A percentile compares a stretch with the other conserved stretches of the same genome.
phyloP scores from a whole-genome alignment of 1,284 basidiomycete species.

The Puccinia hordei region DNA sequence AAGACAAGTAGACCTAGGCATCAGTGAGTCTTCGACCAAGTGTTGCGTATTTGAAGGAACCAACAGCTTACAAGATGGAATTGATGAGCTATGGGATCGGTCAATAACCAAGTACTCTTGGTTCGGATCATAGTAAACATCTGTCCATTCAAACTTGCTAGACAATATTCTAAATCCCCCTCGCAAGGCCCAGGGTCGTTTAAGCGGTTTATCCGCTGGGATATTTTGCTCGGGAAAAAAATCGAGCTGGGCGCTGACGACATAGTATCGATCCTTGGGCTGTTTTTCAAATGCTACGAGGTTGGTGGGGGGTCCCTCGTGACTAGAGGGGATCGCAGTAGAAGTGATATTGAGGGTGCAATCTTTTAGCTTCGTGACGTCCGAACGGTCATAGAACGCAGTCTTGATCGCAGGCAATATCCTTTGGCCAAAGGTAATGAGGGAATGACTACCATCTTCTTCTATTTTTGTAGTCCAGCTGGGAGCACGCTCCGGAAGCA shows the following conservation, averaged over 20 bases:
- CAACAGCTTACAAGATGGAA: conserved; percentile 52
- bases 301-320: conserved; percentile 7
- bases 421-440: conserved; percentile 54
- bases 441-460: conserved; percentile 52
- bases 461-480: conserved; percentile 52
- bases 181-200: not conserved
- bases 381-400: conserved; percentile 52
- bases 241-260: conserved; percentile 52
- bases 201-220: not conserved
- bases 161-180: conserved; percentile 54
- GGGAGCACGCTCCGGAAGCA: conserved; percentile 35
- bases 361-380: conserved; percentile 43
- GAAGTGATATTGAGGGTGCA: conserved; percentile 5
- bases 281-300: conserved; percentile 52
- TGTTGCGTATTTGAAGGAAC: not conserved
- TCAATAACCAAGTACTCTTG: conserved; percentile 52
- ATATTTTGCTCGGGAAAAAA: conserved; percentile 13
- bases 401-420: conserved; percentile 53
- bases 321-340: not conserved
- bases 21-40: not conserved
- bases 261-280: conserved; percentile 53
- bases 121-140: conserved; percentile 53
- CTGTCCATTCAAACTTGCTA: conserved; percentile 54
- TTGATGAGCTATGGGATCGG: conserved; percentile 51
- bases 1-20: not conserved